phyloP scores from a whole-genome alignment of 352 stramenopile genomes.

The Phytophthora palmivora region DNA sequence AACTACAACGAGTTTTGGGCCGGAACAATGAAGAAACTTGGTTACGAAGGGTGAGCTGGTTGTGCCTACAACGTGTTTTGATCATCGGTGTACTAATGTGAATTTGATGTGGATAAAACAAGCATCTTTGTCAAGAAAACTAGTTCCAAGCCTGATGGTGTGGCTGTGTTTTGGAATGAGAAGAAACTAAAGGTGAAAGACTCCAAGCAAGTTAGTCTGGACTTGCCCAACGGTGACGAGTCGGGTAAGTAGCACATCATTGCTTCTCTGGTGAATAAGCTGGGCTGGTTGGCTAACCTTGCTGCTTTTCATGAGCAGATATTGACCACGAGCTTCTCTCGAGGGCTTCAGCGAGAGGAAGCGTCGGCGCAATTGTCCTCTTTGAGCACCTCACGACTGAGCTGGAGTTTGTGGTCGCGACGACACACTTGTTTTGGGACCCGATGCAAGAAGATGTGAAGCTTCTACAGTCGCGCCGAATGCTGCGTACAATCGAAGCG shows the following conservation, averaged over 20 bases:
- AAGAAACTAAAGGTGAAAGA: conserved; percentile 53
- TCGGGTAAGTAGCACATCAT: conserved; percentile 40
- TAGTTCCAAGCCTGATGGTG: conserved; percentile 63
- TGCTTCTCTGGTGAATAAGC: background rate
- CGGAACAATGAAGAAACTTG: conserved; percentile 56
- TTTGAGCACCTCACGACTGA: conserved; percentile 51
- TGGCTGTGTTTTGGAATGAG: conserved; percentile 79
- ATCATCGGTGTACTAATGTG: conserved; percentile 1
- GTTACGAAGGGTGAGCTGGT: conserved; percentile 66
- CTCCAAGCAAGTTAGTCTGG: conserved; percentile 52
- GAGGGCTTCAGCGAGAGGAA: conserved; percentile 56
- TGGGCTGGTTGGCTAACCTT: too few species aligned
- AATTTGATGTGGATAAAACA: background rate
- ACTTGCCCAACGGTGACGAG: conserved; percentile 61
- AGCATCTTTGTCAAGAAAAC: conserved; percentile 83
- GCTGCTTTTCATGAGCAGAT: conserved; percentile 32
- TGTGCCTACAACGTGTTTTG: too few species aligned
- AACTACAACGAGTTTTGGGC: conserved; percentile 80
- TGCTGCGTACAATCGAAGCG: conserved; percentile 51
- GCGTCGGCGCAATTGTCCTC: conserved; percentile 61
- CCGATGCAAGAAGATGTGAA: conserved; percentile 86
- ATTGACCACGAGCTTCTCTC: conserved; percentile 59
- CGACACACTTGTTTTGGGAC: conserved; percentile 90
- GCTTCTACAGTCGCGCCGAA: conserved; percentile 68
- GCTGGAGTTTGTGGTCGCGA: conserved; percentile 69